These are phyloP conservation scores for Gamarada debralockiae DNA, from an alignment of 495 filamentous ascomycete genomes.

Conservation along the genomic window DNA sequence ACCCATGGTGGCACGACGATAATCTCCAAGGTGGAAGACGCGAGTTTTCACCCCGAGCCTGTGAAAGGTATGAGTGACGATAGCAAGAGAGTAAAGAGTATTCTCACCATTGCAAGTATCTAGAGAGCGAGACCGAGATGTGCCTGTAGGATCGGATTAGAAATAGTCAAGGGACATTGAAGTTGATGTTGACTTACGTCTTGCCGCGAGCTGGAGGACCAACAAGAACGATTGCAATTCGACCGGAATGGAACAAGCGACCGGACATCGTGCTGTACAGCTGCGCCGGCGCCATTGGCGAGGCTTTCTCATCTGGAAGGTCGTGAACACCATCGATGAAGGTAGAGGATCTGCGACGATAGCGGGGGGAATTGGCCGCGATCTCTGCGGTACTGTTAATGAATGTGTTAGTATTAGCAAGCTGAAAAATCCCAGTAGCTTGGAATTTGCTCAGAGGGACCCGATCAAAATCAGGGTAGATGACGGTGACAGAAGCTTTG, in stretches of 20 bases:
- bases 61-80: constrained; percentile 19
- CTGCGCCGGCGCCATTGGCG: constrained; percentile 87
- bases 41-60: constrained; percentile 97
- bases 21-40: constrained; percentile 96
- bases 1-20: constrained; percentile 86
- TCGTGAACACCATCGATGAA: constrained; percentile 98
- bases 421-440: too few relatives aligned
- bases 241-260: constrained; percentile 91
- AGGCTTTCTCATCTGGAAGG: constrained; percentile 64
- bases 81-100: background rate
- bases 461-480: background rate
- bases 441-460: background rate
- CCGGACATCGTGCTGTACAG: constrained; percentile 98
- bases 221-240: constrained; percentile 96
- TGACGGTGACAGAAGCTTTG: background rate
- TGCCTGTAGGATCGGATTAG: constrained; percentile 51
- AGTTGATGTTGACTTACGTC: constrained; percentile 58
- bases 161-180: constrained; percentile 10
- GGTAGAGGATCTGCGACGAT: constrained; percentile 84
- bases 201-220: constrained; percentile 95
- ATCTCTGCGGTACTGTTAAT: constrained; percentile 67
- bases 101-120: constrained; percentile 88
- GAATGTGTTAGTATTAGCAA: constrained; percentile 29
- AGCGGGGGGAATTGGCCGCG: constrained; percentile 76
- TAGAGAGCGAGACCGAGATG: constrained; percentile 89